Evolutionary conservation across 306 rosid species (phyloP).

Genomic region (Citrullus amarus): DNA sequence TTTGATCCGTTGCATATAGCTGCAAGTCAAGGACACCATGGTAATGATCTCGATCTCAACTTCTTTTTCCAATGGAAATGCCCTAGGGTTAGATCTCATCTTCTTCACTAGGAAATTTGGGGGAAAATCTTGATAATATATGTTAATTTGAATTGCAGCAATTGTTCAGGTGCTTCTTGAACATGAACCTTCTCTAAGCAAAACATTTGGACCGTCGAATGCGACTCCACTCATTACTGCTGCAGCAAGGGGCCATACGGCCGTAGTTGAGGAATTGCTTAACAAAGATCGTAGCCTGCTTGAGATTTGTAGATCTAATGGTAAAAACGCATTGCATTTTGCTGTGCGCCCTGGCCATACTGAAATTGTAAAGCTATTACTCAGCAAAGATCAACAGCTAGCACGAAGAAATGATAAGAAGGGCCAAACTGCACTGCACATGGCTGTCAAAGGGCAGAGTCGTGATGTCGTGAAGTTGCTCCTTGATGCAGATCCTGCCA

Average conservation of each 20-base stretch:
- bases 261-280: slow-evolving; percentile 75
- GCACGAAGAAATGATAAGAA: slow-evolving; percentile 96
- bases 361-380: slow-evolving; percentile 64
- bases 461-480: slow-evolving; percentile 85
- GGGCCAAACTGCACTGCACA: slow-evolving; percentile 98
- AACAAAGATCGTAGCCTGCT: slow-evolving; percentile 62
- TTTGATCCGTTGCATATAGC: slow-evolving; percentile 86
- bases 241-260: slow-evolving; percentile 70
- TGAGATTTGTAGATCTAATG: slow-evolving; percentile 71
- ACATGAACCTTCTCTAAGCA: slow-evolving; percentile 61
- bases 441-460: slow-evolving; percentile 98
- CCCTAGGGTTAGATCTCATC: background rate
- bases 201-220: slow-evolving; percentile 71
- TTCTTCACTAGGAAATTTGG: background rate
- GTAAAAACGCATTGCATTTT: slow-evolving; percentile 86
- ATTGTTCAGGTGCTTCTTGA: slow-evolving; percentile 78
- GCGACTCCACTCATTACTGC: slow-evolving; percentile 91
- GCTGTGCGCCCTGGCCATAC: slow-evolving; percentile 92
- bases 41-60: slow-evolving; percentile 26
- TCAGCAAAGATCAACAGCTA: slow-evolving; percentile 69
- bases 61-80: background rate
- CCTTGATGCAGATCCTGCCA: slow-evolving; percentile 87
- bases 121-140: background rate
- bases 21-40: slow-evolving; percentile 80
- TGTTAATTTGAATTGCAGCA: slow-evolving; percentile 30